phyloP scores from a whole-genome alignment of 2,329 filamentous ascomycete genomes.

The Aspergillus glaucus region DNA sequence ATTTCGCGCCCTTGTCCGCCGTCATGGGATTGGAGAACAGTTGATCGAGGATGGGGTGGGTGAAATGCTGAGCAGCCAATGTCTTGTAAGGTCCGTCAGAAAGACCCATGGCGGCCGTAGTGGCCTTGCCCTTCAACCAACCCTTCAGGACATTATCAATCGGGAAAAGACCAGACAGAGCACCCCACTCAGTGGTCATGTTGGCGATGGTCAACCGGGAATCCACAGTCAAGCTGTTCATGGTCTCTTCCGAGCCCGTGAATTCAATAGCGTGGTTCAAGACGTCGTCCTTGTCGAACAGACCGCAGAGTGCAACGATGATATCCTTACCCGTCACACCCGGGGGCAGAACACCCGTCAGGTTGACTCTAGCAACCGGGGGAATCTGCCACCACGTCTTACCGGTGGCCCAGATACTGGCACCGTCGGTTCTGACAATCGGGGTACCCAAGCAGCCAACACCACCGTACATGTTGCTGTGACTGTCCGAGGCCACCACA shows the following conservation, averaged over 20 bases:
- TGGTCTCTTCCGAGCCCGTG: constrained; percentile 69
- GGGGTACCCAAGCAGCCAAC: constrained; percentile 71
- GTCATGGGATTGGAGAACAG: constrained; percentile 59
- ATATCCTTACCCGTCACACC: constrained; percentile 93
- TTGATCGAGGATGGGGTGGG: constrained; percentile 65
- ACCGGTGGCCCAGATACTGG: constrained; percentile 76
- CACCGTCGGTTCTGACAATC: constrained; percentile 81
- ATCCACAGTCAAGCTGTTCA: constrained; percentile 65
- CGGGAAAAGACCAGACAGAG: constrained; percentile 69
- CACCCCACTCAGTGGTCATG: constrained; percentile 80
- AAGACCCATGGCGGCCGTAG: constrained; percentile 58
- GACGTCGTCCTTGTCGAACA: constrained; percentile 83
- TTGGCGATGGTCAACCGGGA: constrained; percentile 63
- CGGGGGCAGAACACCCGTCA: constrained; percentile 66
- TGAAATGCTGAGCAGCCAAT: constrained; percentile 55
- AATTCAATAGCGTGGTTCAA: constrained; percentile 91
- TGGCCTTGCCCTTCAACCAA: constrained; percentile 75
- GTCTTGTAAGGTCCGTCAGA: constrained; percentile 42
- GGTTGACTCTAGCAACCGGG: constrained; percentile 70
- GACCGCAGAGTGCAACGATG: constrained; percentile 77
- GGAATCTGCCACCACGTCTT: constrained; percentile 86
- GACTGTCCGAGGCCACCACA: constrained; percentile 63
- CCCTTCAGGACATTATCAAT: constrained; percentile 64
- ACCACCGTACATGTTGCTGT: constrained; percentile 79
- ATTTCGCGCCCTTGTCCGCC: constrained; percentile 71